These are phyloP conservation scores for Darksidea phi DNA, from an alignment of 495 filamentous ascomycete genomes.

Conservation along the genomic window DNA sequence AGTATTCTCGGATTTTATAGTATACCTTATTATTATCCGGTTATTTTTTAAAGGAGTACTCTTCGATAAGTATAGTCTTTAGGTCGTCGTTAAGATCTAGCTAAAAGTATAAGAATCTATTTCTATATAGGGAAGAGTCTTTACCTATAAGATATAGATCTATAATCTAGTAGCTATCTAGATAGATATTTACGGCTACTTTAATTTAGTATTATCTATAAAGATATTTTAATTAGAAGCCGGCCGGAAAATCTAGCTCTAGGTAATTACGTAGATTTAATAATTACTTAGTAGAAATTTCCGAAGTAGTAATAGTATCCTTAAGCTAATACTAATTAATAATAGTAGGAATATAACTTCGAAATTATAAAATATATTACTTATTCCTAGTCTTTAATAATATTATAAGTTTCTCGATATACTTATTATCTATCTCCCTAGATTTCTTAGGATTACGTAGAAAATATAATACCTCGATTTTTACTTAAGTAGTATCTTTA, in stretches of 20 bases:
- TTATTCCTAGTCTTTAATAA: constrained; percentile 13
- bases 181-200: constrained; percentile 4
- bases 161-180: constrained; percentile 1
- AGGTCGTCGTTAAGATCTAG: constrained; percentile 12
- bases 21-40: constrained; percentile 5
- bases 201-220: constrained; percentile 5
- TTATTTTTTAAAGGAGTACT: constrained; percentile 17
- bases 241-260: constrained; percentile 10
- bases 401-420: constrained; percentile 12
- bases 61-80: constrained; percentile 14
- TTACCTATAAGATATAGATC: constrained; percentile 12
- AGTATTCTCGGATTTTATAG: constrained; percentile 13
- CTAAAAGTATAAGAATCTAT: constrained; percentile 16
- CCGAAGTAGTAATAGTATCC: constrained; percentile 10
- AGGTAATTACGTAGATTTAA: constrained; percentile 1
- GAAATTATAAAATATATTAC: constrained; percentile 9
- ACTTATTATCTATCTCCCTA: constrained; percentile 9
- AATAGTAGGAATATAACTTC: constrained; percentile 14
- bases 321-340: constrained; percentile 13
- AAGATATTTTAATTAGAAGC: constrained; percentile 5
- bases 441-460: constrained; percentile 4
- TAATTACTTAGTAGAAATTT: constrained; percentile 5
- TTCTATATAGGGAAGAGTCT: constrained; percentile 12
- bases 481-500: constrained; percentile 12
- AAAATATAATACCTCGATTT: constrained; percentile 14